These are phyloP conservation scores for Mixia osmundae DNA, from an alignment of 1,284 basidiomycete species.

Conservation along the genomic window DNA sequence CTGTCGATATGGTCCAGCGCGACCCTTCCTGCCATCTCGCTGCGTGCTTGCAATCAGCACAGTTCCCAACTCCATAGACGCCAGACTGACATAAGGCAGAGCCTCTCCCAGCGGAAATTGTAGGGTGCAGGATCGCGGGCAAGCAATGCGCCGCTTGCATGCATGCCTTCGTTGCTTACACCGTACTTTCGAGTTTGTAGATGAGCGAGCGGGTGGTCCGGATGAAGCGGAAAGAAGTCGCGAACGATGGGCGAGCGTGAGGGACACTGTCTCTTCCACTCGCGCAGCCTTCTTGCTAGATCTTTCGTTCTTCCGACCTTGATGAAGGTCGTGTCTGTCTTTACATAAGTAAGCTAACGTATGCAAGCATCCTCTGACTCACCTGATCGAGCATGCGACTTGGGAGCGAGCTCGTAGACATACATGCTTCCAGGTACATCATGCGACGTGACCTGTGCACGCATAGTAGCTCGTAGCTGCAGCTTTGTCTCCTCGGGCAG, in stretches of 20 bases:
- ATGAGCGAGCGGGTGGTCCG: conserved; percentile 4
- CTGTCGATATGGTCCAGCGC: conserved; percentile 1
- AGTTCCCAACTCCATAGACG: too few relatives aligned
- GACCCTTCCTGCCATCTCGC: conserved; percentile 12
- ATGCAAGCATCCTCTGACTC: background rate
- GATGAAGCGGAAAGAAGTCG: conserved; percentile 10
- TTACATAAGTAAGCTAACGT: background rate
- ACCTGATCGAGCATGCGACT: too few relatives aligned
- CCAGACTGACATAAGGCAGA: conserved; percentile 15
- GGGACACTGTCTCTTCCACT: conserved; percentile 11
- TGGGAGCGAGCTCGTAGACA: conserved; percentile 13
- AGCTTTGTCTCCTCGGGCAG: conserved; percentile 12
- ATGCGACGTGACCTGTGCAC: conserved; percentile 2
- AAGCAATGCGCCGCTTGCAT: conserved; percentile 3
- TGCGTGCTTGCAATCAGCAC: too few relatives aligned
- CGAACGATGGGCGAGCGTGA: conserved; percentile 11
- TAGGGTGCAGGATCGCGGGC: conserved; percentile 1
- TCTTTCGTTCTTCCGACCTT: conserved; percentile 14
- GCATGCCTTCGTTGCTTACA: background rate
- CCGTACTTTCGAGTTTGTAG: background rate
- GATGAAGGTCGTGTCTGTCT: conserved; percentile 8
- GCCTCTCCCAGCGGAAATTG: conserved; percentile 14
- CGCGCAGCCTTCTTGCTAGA: conserved; percentile 9
- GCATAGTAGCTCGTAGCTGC: conserved; percentile 12
- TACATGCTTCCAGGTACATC: conserved; percentile 15